Conservation (phyloP, 1,139 yeast species). For the Candida sojae region DNA sequence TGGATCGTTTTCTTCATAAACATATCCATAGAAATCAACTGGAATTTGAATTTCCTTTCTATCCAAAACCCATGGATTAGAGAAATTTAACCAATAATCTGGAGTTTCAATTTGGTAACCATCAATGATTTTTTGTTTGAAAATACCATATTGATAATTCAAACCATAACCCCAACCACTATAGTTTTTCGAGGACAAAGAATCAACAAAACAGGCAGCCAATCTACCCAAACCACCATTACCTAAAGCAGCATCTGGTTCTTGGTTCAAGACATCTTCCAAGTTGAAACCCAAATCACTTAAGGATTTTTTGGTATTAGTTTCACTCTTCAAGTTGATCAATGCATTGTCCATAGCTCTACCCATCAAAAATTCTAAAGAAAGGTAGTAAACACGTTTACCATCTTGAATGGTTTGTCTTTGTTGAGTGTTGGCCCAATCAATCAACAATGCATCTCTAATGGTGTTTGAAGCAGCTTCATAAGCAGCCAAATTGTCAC, state of each 20-base stretch:
- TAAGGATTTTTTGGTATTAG: constrained; percentile 55
- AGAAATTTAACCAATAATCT: constrained; percentile 86
- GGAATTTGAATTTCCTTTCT: constrained; percentile 87
- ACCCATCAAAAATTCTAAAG: constrained; percentile 92
- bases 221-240: constrained; percentile 95
- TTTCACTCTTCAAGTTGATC: constrained; percentile 66
- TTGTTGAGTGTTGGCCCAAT: constrained; percentile 95
- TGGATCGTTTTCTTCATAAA: constrained; percentile 60
- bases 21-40: constrained; percentile 88
- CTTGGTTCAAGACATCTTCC: constrained; percentile 83
- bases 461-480: constrained; percentile 83
- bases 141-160: constrained; percentile 91
- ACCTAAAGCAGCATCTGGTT: constrained; percentile 94
- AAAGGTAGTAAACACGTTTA: constrained; percentile 83
- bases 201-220: constrained; percentile 94
- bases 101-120: constrained; percentile 95
- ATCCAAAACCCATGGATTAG: constrained; percentile 93
- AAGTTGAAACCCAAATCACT: constrained; percentile 81
- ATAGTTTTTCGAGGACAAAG: constrained; percentile 81
- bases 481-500: constrained; percentile 90
- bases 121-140: constrained; percentile 84
- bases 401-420: constrained; percentile 81
- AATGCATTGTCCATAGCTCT: constrained; percentile 93
- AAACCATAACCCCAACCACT: constrained; percentile 98
- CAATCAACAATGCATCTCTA: constrained; percentile 76